phyloP scores from a whole-genome alignment of 169 alveolate species.

The Plasmodium gallinaceum region DNA sequence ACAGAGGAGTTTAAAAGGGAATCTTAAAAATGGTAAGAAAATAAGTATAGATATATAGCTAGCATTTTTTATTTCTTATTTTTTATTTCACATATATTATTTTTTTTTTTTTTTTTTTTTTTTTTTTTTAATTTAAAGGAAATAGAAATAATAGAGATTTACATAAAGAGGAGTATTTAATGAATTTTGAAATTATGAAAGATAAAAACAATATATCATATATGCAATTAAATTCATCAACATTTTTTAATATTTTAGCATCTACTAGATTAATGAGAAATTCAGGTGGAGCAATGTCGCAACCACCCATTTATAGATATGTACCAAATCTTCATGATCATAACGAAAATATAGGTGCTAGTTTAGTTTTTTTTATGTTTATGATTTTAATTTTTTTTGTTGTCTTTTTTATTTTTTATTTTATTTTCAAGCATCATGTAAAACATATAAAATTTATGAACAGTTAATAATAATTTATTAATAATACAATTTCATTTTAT shows the following conservation, averaged over 20 bases:
- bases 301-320: constrained; percentile 31
- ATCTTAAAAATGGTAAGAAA: constrained; percentile 44
- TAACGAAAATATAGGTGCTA: constrained; percentile 67
- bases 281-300: background rate
- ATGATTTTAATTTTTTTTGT: constrained; percentile 32
- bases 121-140: constrained; percentile 17
- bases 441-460: constrained; percentile 60
- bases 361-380: constrained; percentile 42
- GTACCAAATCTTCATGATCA: constrained; percentile 55
- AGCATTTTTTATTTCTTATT: background rate
- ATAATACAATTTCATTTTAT: constrained; percentile 1
- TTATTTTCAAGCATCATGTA: constrained; percentile 60
- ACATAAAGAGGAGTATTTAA: constrained; percentile 14
- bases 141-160: constrained; percentile 12
- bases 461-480: constrained; percentile 17
- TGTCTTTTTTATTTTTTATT: constrained; percentile 65
- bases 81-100: background rate
- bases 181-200: constrained; percentile 60
- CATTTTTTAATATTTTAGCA: constrained; percentile 30
- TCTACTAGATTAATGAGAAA: constrained; percentile 47
- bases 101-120: background rate
- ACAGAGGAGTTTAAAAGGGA: constrained; percentile 17
- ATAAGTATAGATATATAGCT: background rate
- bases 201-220: constrained; percentile 51
- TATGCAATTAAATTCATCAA: constrained; percentile 53